Evolutionary conservation across 371 early-diverging fungal species (phyloP).

Genomic region (Mucor plumbeus): DNA sequence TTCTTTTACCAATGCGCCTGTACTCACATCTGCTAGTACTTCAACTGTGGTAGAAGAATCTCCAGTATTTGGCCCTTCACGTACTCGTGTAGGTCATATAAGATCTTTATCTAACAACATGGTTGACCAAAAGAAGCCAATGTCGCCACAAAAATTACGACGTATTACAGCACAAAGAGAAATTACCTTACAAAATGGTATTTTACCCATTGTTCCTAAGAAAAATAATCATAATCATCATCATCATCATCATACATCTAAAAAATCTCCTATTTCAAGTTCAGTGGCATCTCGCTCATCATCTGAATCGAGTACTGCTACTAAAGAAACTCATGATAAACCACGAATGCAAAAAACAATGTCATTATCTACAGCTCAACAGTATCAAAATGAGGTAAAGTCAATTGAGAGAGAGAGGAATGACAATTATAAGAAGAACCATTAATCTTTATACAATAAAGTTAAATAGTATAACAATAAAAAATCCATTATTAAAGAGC

Average conservation of each 20-base stretch:
- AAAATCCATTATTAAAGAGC: background rate
- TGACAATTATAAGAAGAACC: background rate
- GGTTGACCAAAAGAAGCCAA: constrained; percentile 11
- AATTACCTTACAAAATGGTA: constrained; percentile 21
- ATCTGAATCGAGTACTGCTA: constrained; percentile 6
- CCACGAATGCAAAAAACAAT: constrained; percentile 23
- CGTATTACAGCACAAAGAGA: constrained; percentile 28
- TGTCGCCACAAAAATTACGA: constrained; percentile 23
- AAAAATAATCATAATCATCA: constrained; percentile 5
- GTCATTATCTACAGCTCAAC: constrained; percentile 22
- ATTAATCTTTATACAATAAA: constrained; percentile 8
- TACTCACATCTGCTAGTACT: background rate
- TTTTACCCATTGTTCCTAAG: constrained; percentile 9
- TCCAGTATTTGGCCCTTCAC: constrained; percentile 16
- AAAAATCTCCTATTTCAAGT: constrained; percentile 6
- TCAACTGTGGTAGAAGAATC: background rate
- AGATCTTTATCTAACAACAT: constrained; percentile 25
- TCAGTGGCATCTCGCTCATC: constrained; percentile 20
- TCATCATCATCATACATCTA: constrained; percentile 7
- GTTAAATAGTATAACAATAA: background rate
- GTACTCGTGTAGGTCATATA: constrained; percentile 9
- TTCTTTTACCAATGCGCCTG: constrained; percentile 3
- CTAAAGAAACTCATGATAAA: constrained; percentile 7
- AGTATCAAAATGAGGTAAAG: constrained; percentile 14
- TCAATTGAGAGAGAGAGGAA: background rate